Evolutionary conservation across 140 eudicot genomes (phyloP).

Genomic region (Oenanthe javanica): DNA sequence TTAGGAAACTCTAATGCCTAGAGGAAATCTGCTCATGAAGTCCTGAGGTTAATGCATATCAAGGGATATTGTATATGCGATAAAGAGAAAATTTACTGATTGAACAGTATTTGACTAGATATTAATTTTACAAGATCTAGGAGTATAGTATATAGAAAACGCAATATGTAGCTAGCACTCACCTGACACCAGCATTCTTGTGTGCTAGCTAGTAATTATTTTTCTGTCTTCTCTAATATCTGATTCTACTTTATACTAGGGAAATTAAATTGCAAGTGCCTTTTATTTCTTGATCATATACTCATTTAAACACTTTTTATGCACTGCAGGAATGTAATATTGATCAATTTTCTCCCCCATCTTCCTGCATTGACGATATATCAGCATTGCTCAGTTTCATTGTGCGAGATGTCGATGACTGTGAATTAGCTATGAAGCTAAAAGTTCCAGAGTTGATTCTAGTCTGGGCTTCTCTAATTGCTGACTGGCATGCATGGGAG

Average conservation of each 20-base stretch:
- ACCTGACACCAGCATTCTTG: neutral
- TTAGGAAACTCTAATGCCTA: neutral
- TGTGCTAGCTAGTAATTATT: neutral
- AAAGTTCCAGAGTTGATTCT: constrained; percentile 39
- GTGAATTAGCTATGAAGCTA: constrained; percentile 28
- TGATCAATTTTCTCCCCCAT: constrained; percentile 14
- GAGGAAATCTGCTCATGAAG: neutral
- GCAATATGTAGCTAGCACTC: neutral
- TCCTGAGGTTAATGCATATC: neutral
- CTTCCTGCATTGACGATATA: constrained; percentile 53
- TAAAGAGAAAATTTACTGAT: neutral
- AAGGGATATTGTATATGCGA: neutral
- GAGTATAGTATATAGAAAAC: neutral
- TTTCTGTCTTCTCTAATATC: neutral
- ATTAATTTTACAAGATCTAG: neutral
- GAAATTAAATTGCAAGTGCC: neutral
- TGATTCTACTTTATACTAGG: neutral
- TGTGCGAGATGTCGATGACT: constrained; percentile 31
- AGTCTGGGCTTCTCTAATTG: constrained; percentile 49
- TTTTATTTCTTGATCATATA: neutral
- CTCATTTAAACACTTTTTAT: constrained; percentile 9
- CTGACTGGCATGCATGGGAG: constrained; percentile 67
- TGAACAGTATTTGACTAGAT: neutral
- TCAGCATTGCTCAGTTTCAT: constrained; percentile 62
- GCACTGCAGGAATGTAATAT: constrained; percentile 33